These are phyloP conservation scores for Alternaria infectoria DNA, from an alignment of 2,329 filamentous ascomycete species.

Conservation along the genomic window DNA sequence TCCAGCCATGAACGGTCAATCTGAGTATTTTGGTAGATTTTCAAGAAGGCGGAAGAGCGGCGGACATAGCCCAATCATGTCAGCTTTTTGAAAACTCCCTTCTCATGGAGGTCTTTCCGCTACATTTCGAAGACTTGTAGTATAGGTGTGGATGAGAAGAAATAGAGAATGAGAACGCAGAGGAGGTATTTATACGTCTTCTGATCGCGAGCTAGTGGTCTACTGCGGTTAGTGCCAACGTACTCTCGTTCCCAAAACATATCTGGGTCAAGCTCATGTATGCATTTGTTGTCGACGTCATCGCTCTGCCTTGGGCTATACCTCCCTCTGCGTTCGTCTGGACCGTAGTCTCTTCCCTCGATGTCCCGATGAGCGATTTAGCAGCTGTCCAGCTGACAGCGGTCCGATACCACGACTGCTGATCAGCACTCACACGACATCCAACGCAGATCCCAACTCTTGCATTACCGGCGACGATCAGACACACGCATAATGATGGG, in stretches of 20 bases:
- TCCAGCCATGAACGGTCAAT: not conserved
- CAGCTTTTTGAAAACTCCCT: no score
- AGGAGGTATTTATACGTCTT: not conserved
- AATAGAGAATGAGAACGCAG: not conserved
- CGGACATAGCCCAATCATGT: no score
- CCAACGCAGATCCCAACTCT: not conserved
- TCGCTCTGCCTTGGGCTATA: no score
- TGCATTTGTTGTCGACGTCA: not conserved
- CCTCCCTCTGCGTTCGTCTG: not conserved
- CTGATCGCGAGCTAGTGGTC: not conserved
- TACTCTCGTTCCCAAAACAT: not conserved
- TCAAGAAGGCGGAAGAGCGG: not conserved
- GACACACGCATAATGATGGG: not conserved
- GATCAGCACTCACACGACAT: not conserved
- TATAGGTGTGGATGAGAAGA: not conserved
- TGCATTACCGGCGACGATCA: not conserved
- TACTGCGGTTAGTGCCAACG: not conserved
- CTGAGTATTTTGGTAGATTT: no score
- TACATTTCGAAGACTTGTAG: no score
- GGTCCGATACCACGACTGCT: not conserved
- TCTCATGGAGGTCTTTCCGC: no score
- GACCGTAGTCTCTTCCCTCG: accelerated
- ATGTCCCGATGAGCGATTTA: not conserved
- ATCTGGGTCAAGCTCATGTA: accelerated
- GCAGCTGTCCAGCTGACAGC: not conserved